Base-by-base conservation (phyloP, 2,329 filamentous ascomycete genomes). In the Pseudogymnoascus sp. region DNA sequence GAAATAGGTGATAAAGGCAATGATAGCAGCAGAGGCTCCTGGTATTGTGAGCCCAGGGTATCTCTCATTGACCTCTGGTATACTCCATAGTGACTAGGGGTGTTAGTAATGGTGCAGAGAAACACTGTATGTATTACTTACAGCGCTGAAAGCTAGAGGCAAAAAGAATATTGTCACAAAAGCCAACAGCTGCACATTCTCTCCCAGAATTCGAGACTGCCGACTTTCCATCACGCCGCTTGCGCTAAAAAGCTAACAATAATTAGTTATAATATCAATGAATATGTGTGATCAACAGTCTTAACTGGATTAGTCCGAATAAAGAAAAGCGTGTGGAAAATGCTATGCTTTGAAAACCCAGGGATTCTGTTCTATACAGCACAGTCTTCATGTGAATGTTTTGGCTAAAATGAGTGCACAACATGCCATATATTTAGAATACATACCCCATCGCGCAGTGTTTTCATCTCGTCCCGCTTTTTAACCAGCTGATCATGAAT, bases 161-260 rank as follows among this genome's bases (percentile, higher is more conserved):
- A 76, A 67, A 60, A 71, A 76, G 58, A 76, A 75, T n/a, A 75
- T 74, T 59, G 72, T 75, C 18, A 76, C 72, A 32, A 72, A 71
- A 14, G 74, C 75, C 43, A 76, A 67, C 0, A 76, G 66, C 34
- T 72, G 70, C 9, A 76, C 70, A 34, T 75, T 75, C 39, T 74
- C 66, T 0, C 71, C 70, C 0, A 74, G 64, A 22, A 64, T 65
- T 1, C 68, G 72, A 30, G 71, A 69, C 28, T 68, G 66, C 41
- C 70, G 61, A 58, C 67, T 69, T 62, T 71, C 70, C 16, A 70
- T 66, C 4, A 70, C 68, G 9, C 61, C 62, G 50, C 69, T 70
- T 1, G 69, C 69, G 25, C 62, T 70, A 59, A 71, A 71, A 4
- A 71, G 63, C 67, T 50, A 2, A 2, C 1, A 30, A 50, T 16